Percentiles rank a stretch among this genome's conserved stretches.
phyloP scores from a whole-genome alignment of 164 flowering plant species.

The Stephania yunnanensis region DNA sequence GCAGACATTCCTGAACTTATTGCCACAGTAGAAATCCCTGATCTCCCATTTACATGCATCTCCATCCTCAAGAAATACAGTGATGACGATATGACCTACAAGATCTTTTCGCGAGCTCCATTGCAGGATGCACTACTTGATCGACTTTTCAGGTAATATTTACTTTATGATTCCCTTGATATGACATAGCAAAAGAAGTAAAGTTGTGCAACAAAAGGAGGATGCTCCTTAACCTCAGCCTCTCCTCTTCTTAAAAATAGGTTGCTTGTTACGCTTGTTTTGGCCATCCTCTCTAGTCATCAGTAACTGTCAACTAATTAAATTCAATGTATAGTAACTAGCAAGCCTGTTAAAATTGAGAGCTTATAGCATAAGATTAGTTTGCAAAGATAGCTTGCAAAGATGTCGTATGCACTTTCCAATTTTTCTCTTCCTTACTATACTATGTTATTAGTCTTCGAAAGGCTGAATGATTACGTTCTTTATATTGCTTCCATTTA shows the following conservation, averaged over 20 bases:
- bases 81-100: conserved; percentile 57
- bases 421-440: not conserved
- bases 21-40: conserved; percentile 66
- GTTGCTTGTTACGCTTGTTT: too few relatives aligned
- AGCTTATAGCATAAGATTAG: too few relatives aligned
- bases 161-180: not conserved
- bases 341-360: too few relatives aligned
- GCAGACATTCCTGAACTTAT: conserved; percentile 72
- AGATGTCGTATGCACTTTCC: not conserved
- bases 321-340: too few relatives aligned
- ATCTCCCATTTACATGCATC: conserved; percentile 72
- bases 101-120: conserved; percentile 72
- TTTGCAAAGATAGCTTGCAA: not conserved
- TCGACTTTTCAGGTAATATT: conserved; percentile 64
- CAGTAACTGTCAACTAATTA: too few relatives aligned
- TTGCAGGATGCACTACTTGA: conserved; percentile 65
- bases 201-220: not conserved
- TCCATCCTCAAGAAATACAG: conserved; percentile 62
- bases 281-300: too few relatives aligned
- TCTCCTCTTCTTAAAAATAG: too few relatives aligned
- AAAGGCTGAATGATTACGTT: too few relatives aligned
- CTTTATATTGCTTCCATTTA: conserved; percentile 3
- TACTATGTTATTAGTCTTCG: not conserved
- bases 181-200: not conserved
- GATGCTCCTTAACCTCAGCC: too few relatives aligned